A percentile compares a stretch with the other conserved stretches of the same genome.
Conservation (phyloP, 805 yeast species). For the Myxozyma nipponensis region DNA sequence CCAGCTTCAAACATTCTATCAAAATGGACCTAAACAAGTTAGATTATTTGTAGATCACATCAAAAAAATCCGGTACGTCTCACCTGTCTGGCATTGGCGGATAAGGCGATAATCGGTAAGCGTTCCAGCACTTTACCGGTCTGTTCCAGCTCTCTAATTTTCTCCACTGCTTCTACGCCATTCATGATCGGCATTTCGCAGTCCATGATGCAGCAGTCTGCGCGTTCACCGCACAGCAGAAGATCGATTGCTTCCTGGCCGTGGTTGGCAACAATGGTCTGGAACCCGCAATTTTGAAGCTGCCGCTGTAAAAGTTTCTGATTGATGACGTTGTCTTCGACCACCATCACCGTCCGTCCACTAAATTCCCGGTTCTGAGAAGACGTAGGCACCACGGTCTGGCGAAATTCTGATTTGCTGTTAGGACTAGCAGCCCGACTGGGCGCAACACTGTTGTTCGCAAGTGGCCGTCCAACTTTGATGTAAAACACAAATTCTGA, state of each 20-base stretch:
- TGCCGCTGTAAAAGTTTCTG: conserved; percentile 90
- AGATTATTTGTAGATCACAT: too few relatives aligned
- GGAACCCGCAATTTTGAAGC: conserved; percentile 78
- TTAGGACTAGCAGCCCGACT: background rate
- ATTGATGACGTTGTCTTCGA: conserved; percentile 81
- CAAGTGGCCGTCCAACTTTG: conserved; percentile 34
- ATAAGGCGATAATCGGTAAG: conserved; percentile 27
- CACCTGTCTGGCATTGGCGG: conserved; percentile 28
- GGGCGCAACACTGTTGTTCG: background rate
- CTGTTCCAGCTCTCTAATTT: conserved; percentile 24
- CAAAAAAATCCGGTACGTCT: too few relatives aligned
- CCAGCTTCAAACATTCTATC: conserved; percentile 27
- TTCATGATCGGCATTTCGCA: conserved; percentile 31
- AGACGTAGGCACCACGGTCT: conserved; percentile 30
- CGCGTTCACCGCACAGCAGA: conserved; percentile 12
- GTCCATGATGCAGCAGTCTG: conserved; percentile 28
- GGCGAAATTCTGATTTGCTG: too few relatives aligned
- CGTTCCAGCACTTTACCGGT: conserved; percentile 2
- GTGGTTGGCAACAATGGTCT: conserved; percentile 76
- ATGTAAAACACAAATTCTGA: conserved; percentile 78
- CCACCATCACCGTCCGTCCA: conserved; percentile 43
- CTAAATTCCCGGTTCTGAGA: conserved; percentile 55
- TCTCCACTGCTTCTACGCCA: conserved; percentile 32
- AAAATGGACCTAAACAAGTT: too few relatives aligned
- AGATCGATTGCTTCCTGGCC: conserved; percentile 80